Base-by-base conservation (phyloP, 306 rosid species). In the Inga laurina region DNA sequence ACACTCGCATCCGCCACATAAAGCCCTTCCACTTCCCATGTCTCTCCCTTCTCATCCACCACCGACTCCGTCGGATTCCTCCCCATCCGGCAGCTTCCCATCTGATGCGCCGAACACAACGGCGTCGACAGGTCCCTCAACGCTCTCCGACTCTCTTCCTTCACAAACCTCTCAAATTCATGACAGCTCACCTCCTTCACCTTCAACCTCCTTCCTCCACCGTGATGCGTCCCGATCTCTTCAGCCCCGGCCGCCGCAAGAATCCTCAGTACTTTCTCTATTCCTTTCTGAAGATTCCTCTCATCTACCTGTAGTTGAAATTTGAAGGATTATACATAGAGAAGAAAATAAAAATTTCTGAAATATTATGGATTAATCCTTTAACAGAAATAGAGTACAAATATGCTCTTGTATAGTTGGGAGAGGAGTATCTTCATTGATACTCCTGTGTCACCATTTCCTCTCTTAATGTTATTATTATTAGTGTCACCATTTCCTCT, bases 41-140 rank as follows among this genome's bases (percentile, higher is more conserved):
- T 91, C 79, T 92, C 95, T 30, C 95, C 97, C 84, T 82, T 90
- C 74, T 91, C 91, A 57, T 92, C 89, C 80, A 94, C 95, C 46
- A 75, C 97, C 5, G 97, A 94, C 7, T 73, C 82, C 84, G 67
- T 85, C 5, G 89, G 82, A 52, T 82, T 82, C 52, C 19, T 75
- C 3, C 98, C 98, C 97, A 92, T 94, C 81, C 93, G 70, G 45
- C 98, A 92, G 62, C 98, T 92, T 32, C 98, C 97, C 97, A 92
- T 94, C 61, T 94, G 98, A 61, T 94, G 95, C 0, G 98, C 97
- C 2, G 95, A 94, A 48, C 98, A 94, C 10, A 92, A 32, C 0
- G 95, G 91, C 0, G 90, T 84, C 1, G 87, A 81, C 54, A 91
- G 67, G 16, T 89, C 91, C 10, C 69, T 82, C 8, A 94, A 56